phyloP scores from a whole-genome alignment of 768 basidiomycete species.

The Coprinopsis marcescibilis region DNA sequence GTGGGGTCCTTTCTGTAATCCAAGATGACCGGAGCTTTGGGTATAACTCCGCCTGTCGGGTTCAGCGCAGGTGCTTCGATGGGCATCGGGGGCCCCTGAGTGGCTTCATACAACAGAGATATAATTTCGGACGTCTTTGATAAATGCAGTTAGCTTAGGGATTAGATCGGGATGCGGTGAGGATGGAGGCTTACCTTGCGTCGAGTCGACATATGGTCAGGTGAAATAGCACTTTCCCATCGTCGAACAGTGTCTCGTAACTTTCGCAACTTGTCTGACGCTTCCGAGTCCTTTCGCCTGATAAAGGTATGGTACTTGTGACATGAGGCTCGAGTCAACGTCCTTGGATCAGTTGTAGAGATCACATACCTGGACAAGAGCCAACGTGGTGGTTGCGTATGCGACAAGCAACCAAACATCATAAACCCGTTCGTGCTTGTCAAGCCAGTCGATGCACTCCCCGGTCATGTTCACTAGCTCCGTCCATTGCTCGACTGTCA shows the following conservation, averaged over 20 bases:
- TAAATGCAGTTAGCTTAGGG: neutral
- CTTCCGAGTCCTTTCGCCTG: slow-evolving; percentile 69
- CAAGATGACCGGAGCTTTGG: slow-evolving; percentile 47
- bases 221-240: slow-evolving; percentile 84
- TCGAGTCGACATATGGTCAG: slow-evolving; percentile 92
- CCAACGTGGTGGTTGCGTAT: slow-evolving; percentile 84
- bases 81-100: slow-evolving; percentile 58
- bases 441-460: slow-evolving; percentile 87
- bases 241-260: slow-evolving; percentile 78
- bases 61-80: slow-evolving; percentile 65
- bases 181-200: slow-evolving; percentile 59
- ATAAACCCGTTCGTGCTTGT: slow-evolving; percentile 70
- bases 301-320: slow-evolving; percentile 91
- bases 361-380: slow-evolving; percentile 75
- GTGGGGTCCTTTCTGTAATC: slow-evolving; percentile 76
- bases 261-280: slow-evolving; percentile 68
- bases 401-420: slow-evolving; percentile 86
- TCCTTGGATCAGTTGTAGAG: neutral
- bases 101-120: slow-evolving; percentile 85
- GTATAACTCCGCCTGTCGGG: slow-evolving; percentile 68
- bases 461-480: slow-evolving; percentile 65
- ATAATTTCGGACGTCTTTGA: slow-evolving; percentile 87
- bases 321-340: slow-evolving; percentile 4
- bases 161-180: slow-evolving; percentile 6
- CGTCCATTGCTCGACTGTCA: slow-evolving; percentile 79